Percentiles rank a stretch among this genome's conserved stretches.
Conservation (phyloP, 2,329 filamentous ascomycete genomes). For the Lizonia empirigonia region DNA sequence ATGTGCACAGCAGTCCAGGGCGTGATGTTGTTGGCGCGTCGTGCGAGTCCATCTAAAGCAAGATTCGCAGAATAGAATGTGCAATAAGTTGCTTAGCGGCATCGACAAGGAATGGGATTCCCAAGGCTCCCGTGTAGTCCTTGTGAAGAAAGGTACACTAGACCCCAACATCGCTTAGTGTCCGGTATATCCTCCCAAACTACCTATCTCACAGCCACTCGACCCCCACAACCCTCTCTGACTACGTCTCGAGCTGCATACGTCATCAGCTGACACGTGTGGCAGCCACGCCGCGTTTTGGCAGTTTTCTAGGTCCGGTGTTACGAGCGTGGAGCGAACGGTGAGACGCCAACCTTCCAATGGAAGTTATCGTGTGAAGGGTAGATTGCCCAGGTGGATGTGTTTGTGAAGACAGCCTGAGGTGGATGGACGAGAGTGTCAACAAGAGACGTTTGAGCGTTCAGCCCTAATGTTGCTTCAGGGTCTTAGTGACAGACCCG, state of each 20-base stretch:
- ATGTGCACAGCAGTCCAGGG: too few relatives aligned
- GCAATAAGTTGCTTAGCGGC: too few relatives aligned
- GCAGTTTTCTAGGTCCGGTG: neutral
- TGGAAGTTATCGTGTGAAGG: too few relatives aligned
- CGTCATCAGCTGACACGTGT: slow-evolving; percentile 10
- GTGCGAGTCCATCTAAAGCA: too few relatives aligned
- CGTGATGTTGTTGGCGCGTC: too few relatives aligned
- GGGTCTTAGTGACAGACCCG: neutral
- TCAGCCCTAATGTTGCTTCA: neutral
- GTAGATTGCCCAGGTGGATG: too few relatives aligned
- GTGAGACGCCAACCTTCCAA: neutral
- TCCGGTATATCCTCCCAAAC: slow-evolving; percentile 10
- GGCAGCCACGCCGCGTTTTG: neutral
- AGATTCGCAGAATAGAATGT: too few relatives aligned
- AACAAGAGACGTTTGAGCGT: neutral
- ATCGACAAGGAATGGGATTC: too few relatives aligned
- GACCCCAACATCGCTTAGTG: neutral
- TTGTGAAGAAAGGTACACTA: slow-evolving; percentile 3
- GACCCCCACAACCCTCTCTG: neutral
- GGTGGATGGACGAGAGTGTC: neutral
- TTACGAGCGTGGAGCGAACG: neutral
- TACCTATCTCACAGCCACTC: slow-evolving; percentile 3
- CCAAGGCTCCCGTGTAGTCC: too few relatives aligned
- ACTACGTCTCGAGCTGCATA: neutral
- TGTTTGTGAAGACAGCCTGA: too few relatives aligned